Evolutionary conservation across 306 rosid genomes (phyloP).

Genomic region (Sphenostylis stenocarpa): DNA sequence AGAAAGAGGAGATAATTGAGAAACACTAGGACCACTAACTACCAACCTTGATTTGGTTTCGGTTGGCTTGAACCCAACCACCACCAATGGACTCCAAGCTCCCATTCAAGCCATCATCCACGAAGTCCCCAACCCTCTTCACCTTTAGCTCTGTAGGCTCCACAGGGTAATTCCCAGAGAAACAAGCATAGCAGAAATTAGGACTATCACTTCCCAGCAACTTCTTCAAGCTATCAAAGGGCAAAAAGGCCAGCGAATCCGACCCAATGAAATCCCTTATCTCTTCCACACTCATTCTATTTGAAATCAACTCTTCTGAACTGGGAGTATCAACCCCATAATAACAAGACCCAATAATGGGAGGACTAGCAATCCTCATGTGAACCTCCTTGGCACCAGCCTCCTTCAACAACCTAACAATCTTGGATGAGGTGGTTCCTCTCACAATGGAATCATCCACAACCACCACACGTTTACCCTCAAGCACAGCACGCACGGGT

Average conservation of each 20-base stretch:
- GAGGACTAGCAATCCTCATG: conserved; percentile 97
- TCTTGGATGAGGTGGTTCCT: conserved; percentile 92
- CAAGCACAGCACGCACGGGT: conserved; percentile 77
- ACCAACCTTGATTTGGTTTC: conserved; percentile 36
- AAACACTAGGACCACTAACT: conserved; percentile 25
- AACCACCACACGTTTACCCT: conserved; percentile 95
- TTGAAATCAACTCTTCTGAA: conserved; percentile 89
- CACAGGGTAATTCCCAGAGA: conserved; percentile 91
- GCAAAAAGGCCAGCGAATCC: conserved; percentile 89
- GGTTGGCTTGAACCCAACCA: conserved; percentile 78
- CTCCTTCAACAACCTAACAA: conserved; percentile 84
- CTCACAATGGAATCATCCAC: conserved; percentile 97
- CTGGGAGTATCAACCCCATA: conserved; percentile 98
- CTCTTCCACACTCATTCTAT: conserved; percentile 83
- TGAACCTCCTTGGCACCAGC: conserved; percentile 98
- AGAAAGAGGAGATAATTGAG: conserved; percentile 1
- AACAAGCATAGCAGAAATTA: conserved; percentile 86
- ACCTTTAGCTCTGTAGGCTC: conserved; percentile 85
- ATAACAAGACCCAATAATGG: conserved; percentile 86
- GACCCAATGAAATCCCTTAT: conserved; percentile 83
- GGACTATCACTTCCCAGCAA: conserved; percentile 53
- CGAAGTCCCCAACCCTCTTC: conserved; percentile 86
- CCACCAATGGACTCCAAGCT: conserved; percentile 80
- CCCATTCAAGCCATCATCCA: conserved; percentile 89
- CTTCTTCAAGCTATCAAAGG: conserved; percentile 63